Percentiles rank a stretch among this genome's conserved stretches.
Evolutionary conservation across 2,329 filamentous ascomycete genomes (phyloP).

Genomic region (Sporothrix humicola): DNA sequence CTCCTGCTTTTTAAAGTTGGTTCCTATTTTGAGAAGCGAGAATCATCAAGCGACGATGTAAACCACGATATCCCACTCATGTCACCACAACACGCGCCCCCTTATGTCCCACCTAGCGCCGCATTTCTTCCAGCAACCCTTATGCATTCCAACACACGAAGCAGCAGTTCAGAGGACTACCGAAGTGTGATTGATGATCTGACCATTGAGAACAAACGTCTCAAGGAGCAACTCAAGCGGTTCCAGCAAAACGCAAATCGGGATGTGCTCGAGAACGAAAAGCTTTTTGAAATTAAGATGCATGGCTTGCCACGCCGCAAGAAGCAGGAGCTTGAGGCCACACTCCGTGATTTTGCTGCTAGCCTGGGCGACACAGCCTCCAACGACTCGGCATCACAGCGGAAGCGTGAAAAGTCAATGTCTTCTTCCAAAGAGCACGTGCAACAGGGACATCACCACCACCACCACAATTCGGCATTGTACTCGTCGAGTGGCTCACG

Average conservation of each 20-base stretch:
- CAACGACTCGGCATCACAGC: conserved; percentile 48
- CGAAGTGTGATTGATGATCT: conserved; percentile 86
- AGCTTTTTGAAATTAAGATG: conserved; percentile 81
- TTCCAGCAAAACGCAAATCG: conserved; percentile 69
- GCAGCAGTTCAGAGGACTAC: conserved; percentile 74
- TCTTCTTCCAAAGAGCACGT: conserved; percentile 40
- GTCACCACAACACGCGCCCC: conserved; percentile 33
- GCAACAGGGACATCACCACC: conserved; percentile 41
- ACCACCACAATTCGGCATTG: conserved; percentile 34
- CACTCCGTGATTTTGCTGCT: conserved; percentile 72
- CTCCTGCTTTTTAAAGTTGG: conserved; percentile 10
- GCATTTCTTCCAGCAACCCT: conserved; percentile 31
- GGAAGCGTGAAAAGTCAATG: conserved; percentile 52
- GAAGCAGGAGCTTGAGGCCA: conserved; percentile 76
- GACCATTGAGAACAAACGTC: conserved; percentile 79
- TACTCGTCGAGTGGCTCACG: conserved; percentile 52
- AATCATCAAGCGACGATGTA: conserved; percentile 55
- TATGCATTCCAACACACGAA: conserved; percentile 47
- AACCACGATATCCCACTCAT: conserved; percentile 40
- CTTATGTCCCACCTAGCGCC: conserved; percentile 1
- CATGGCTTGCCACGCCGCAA: conserved; percentile 74
- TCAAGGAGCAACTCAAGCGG: conserved; percentile 74
- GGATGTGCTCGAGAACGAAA: conserved; percentile 72
- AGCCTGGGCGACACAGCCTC: conserved; percentile 59
- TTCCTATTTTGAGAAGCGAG: conserved; percentile 58